Conservation (phyloP, 805 yeast species). For the Kluyveromyces siamensis region DNA sequence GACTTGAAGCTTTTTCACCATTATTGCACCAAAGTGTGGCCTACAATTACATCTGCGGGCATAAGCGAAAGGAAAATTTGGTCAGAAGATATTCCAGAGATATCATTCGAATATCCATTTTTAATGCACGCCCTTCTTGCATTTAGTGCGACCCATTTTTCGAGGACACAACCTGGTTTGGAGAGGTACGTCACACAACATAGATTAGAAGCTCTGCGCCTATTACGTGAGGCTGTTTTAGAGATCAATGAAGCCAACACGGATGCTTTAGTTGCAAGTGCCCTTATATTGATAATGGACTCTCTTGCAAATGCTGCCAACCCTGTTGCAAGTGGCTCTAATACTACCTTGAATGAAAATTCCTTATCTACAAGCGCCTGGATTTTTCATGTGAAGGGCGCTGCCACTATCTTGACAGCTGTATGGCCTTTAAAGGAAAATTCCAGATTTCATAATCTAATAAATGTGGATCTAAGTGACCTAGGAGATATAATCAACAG, state of each 20-base stretch:
- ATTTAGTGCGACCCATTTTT: slow-evolving; percentile 84
- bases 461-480: slow-evolving; percentile 85
- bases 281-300: slow-evolving; percentile 83
- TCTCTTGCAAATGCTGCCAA: slow-evolving; percentile 85
- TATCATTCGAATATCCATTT: slow-evolving; percentile 83
- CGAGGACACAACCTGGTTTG: slow-evolving; percentile 64
- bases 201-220: slow-evolving; percentile 74
- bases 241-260: slow-evolving; percentile 78
- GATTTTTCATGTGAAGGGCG: slow-evolving; percentile 95
- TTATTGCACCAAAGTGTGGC: slow-evolving; percentile 75
- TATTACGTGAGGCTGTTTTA: slow-evolving; percentile 77
- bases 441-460: slow-evolving; percentile 57
- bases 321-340: slow-evolving; percentile 29
- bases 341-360: slow-evolving; percentile 21
- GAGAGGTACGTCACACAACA: slow-evolving; percentile 80
- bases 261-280: slow-evolving; percentile 90
- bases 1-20: slow-evolving; percentile 82
- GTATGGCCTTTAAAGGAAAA: slow-evolving; percentile 84
- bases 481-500: slow-evolving; percentile 53
- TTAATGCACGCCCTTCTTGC: slow-evolving; percentile 88
- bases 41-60: slow-evolving; percentile 84
- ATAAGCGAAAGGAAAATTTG: slow-evolving; percentile 74
- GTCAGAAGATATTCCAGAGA: slow-evolving; percentile 78
- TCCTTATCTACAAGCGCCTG: slow-evolving; percentile 86
- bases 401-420: slow-evolving; percentile 89